These are phyloP conservation scores for Haplographium delicatum DNA, from an alignment of 495 filamentous ascomycete genomes.

Conservation along the genomic window DNA sequence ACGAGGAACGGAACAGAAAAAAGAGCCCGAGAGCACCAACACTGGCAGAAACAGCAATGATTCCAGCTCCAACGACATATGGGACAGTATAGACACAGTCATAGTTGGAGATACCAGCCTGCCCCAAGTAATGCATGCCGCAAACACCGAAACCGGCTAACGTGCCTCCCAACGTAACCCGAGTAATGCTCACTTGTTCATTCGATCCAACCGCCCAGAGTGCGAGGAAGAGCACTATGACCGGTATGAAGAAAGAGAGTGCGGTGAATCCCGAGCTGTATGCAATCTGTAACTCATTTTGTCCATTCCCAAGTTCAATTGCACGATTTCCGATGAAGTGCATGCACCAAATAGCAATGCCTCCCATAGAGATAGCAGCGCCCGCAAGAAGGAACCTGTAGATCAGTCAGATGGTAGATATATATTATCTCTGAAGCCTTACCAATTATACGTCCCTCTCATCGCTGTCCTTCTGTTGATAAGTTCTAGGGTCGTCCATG, in stretches of 20 bases:
- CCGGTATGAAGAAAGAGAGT: conserved; percentile 75
- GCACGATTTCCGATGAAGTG: conserved; percentile 85
- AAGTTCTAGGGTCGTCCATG: conserved; percentile 73
- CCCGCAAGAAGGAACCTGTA: conserved; percentile 63
- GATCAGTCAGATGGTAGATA: background rate
- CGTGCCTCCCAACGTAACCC: conserved; percentile 56
- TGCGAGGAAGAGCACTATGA: conserved; percentile 64
- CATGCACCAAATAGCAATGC: conserved; percentile 66
- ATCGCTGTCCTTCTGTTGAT: conserved; percentile 68
- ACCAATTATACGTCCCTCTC: conserved; percentile 68
- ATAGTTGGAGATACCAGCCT: conserved; percentile 79
- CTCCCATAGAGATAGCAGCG: conserved; percentile 73
- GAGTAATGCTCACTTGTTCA: conserved; percentile 48
- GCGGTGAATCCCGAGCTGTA: conserved; percentile 71
- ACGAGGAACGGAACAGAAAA: conserved; percentile 69
- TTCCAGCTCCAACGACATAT: conserved; percentile 61
- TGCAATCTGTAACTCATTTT: conserved; percentile 57
- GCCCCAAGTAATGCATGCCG: conserved; percentile 88
- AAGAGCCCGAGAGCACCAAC: conserved; percentile 65
- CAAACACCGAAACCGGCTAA: conserved; percentile 69
- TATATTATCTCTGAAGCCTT: conserved; percentile 14
- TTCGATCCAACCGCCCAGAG: conserved; percentile 61
- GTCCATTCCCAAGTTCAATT: conserved; percentile 59
- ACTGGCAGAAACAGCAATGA: conserved; percentile 68
- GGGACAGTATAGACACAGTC: conserved; percentile 46